Evolutionary conservation across 371 early-diverging fungal species (phyloP).

Genomic region (Sporodiniella umbellata): DNA sequence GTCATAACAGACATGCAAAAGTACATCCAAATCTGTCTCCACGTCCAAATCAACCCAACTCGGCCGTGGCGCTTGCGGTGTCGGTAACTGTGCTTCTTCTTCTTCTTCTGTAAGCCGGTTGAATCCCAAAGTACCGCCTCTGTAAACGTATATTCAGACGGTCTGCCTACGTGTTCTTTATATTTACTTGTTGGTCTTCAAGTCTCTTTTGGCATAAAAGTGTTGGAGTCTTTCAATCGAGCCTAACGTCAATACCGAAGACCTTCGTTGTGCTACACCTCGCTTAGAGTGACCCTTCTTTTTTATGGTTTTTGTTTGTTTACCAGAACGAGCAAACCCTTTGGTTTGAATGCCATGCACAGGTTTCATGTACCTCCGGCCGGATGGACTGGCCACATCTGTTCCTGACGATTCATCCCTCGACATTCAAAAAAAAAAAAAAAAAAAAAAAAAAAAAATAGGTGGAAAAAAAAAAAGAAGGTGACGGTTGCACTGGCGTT

Average conservation of each 20-base stretch:
- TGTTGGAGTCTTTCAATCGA: conserved; percentile 47
- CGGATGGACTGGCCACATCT: conserved; percentile 39
- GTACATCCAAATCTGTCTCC: conserved; percentile 43
- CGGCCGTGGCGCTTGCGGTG: conserved; percentile 40
- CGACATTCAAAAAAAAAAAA: too few species aligned
- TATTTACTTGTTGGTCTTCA: conserved; percentile 49
- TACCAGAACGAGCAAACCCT: conserved; percentile 51
- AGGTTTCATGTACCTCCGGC: conserved; percentile 40
- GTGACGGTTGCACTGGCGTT: too few species aligned
- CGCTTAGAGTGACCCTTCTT: too few species aligned
- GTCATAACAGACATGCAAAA: conserved; percentile 26
- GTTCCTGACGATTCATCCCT: conserved; percentile 23
- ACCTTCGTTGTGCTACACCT: conserved; percentile 49
- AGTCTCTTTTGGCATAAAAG: conserved; percentile 45
- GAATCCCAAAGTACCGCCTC: conserved; percentile 45
- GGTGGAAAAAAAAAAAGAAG: too few species aligned
- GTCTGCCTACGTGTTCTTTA: conserved; percentile 1
- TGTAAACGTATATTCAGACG: conserved; percentile 2
- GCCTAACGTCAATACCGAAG: conserved; percentile 46
- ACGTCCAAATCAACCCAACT: conserved; percentile 46
- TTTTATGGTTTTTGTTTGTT: neutral
- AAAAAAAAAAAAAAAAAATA: too few species aligned
- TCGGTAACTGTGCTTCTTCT: conserved; percentile 29
- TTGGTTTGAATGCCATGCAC: conserved; percentile 46
- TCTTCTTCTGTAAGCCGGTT: conserved; percentile 23